Evolutionary conservation across 306 rosid species (phyloP), one percentile per base, ranked within the genome.

Genomic region (Corylus heterophylla): DNA sequence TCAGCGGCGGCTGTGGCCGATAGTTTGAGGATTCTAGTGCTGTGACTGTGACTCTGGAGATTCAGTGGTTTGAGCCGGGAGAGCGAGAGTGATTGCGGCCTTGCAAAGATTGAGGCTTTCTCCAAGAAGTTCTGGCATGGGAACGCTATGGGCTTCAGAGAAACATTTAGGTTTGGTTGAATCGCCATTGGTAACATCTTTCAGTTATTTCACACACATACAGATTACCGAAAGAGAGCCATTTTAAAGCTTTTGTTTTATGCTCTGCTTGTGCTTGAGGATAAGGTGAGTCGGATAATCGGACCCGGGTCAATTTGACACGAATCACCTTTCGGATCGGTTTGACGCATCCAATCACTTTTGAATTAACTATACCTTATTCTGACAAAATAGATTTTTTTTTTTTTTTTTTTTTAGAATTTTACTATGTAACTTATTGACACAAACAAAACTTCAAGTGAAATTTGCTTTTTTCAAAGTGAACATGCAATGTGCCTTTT

Each of bases 1-100:
- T 91, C 87, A 61, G 83, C 84, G 64, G 85, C 52, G 71, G 83
- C 29, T n/a, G 85, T 51, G 83, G 84, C 80, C n/a, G 82, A 47
- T 71, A 80, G 31, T 39, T 76, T 31, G 79, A 8, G 6, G 66
- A 69, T 74, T 37, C 70, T 56, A 11, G 14, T 47, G 66, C 59
- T 8, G 13, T 1, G 48, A 4, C 47, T 42, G 69, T 47, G 74
- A 59, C 27, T 42, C 29, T 20, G 69, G 74, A 42, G 55, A 25
- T 59, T 54, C 9, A 31, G 12, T n/a, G 14, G 9, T 44, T 74
- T 74, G n/a, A 58, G 58, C 67, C 44, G 17, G 44, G 69, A 74
- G 44, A 25, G 18, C 6, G 74, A 66, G 84, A 44, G 66, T 13
- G 78, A 25, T 47, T 69, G 86, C 8, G 85, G 69, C 50, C 74